Base-by-base conservation (phyloP, 1,284 basidiomycete species). In the Microbotryum lychnidis-dioicae region DNA sequence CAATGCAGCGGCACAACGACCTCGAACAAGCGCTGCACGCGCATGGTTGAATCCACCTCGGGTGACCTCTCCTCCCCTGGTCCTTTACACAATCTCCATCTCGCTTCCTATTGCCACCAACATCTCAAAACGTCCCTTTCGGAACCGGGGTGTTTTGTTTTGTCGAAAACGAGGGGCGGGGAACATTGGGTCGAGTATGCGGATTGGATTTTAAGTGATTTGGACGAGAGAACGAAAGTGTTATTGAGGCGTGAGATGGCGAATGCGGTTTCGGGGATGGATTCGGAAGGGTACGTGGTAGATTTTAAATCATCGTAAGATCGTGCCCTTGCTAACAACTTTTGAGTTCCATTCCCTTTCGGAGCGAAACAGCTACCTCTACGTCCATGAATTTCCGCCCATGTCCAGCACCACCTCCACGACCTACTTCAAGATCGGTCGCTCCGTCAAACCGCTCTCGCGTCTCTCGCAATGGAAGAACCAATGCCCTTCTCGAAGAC, bases 1-100 rank as follows among this genome's bases (percentile, higher is more conserved):
- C 70, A 67, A 44, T 71, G 70, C 56, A 51, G 58, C 9, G 70
- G 66, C 3, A 65, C 63, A 10, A 71, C 70, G 9, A 65, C 56
- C 0, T 44, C 54, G 2, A 64, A 63, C 12, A 64, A 54, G 33
- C 58, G 63, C 1, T 71, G 70, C 33, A 65, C 66, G 6, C 56
- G 67, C 9, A 27, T 58, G 33, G 65, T 65, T 45, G 7, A 42
- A 21, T 56, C 48, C 8, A 44, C 54, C 10, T 27, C 56, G 7
- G 29, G 50, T 7, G 52, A 56, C 14, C 48, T 60, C 7, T 29
- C 44, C 23, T 54, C 54, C 12, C 46, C 50, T 20, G 48, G 37
- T 29, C 50, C 57, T 4, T 9, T 10, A 23, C 47, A 48, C 27
- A 31, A 21, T 20, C 16, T 37, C 12, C 8, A 37, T 31, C 54